Evolutionary conservation across 2,329 filamentous ascomycete genomes (phyloP), one percentile per base, ranked within the genome.

Genomic region (Gliomastix tumulicola): DNA sequence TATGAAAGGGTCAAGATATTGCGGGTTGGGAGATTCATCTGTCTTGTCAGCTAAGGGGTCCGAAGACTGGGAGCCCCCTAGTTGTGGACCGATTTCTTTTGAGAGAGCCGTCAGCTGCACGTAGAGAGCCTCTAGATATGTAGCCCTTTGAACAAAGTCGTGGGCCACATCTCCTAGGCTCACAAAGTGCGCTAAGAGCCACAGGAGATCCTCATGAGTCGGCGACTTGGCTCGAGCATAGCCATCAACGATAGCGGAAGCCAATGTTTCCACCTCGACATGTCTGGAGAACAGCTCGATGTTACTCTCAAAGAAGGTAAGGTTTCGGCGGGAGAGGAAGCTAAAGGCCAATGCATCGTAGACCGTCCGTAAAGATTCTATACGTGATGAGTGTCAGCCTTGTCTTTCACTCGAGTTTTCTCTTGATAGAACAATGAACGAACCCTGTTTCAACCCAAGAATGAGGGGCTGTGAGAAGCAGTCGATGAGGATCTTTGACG

Each of bases 161-260:
- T 48, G 46, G 32, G 57, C 59, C 9, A 55, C 57, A 37, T 63
- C 62, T 35, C 71, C 68, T 11, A 83, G 55, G 35, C 74, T 69
- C 41, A 85, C 71, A 44, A 82, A 82, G 48, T 84, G 78, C 12
- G 83, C 72, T 20, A 88, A 60, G 20, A 85, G 66, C 68, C 79
- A 82, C 27, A 87, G 56, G 25, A 77, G 69, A 9, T 61, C 57
- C 28, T 68, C 59, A 25, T 60, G 60, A 1, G 59, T 18, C 11
- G 10, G 9, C 7, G n/a, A 16, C 8, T n/a, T 9, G 17, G 16
- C 13, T 21, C 11, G 10, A 27, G 18, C 30, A 34, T 66, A 62
- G 3, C 51, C 49, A 11, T 54, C 44, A 13, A 62, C 47, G 9
- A 77, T 65, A 17, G 60, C 59, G 11, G 52, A 48, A 1, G 67